Evolutionary conservation across 257 asterid genomes (phyloP).

Genomic region (Thymus quinquecostatus): DNA sequence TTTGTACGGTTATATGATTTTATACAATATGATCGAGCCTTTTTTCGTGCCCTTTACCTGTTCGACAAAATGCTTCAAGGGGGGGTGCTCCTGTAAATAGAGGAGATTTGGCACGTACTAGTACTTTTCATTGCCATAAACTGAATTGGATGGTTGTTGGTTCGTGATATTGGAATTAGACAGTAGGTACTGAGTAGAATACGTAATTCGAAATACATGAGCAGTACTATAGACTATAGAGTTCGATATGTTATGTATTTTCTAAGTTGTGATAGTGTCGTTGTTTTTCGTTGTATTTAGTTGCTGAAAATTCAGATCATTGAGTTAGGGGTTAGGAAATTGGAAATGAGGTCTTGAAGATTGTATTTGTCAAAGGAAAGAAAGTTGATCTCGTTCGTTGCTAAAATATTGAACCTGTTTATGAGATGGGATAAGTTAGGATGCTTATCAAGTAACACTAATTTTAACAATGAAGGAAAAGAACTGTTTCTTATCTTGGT

Average conservation of each 20-base stretch:
- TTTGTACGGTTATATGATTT: too few species aligned
- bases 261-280: not conserved
- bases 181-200: not conserved
- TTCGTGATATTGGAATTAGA: not conserved
- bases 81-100: too few species aligned
- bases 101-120: too few species aligned
- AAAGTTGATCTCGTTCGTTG: not conserved
- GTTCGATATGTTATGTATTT: not conserved
- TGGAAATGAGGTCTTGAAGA: not conserved
- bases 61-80: too few species aligned
- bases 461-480: not conserved
- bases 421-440: not conserved
- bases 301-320: slow-evolving; percentile 10
- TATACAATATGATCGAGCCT: too few species aligned
- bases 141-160: not conserved
- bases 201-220: not conserved
- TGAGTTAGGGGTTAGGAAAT: slow-evolving; percentile 4
- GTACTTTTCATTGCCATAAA: too few species aligned
- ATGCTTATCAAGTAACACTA: not conserved
- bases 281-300: not conserved
- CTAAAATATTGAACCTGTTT: not conserved
- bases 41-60: too few species aligned
- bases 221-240: too few species aligned
- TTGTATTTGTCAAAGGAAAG: not conserved
- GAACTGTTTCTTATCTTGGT: not conserved